Conservation (phyloP, 805 yeast genomes). For the Ogataea dorogensis region DNA sequence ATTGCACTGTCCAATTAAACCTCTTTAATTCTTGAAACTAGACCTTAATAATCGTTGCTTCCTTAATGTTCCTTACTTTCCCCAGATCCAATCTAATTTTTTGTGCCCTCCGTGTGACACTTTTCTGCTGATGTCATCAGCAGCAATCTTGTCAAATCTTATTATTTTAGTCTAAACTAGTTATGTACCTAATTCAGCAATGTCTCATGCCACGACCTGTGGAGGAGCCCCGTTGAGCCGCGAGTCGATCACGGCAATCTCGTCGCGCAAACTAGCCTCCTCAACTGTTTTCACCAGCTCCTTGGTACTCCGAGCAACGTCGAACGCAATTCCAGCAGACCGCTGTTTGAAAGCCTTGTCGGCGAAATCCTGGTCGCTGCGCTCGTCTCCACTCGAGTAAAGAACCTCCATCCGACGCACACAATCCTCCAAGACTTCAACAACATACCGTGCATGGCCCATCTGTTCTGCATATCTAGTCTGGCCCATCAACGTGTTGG, state of each 20-base stretch:
- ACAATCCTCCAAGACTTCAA: slow-evolving; percentile 82
- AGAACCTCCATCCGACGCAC: slow-evolving; percentile 75
- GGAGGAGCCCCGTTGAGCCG: slow-evolving; percentile 36
- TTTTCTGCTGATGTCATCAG: slow-evolving; percentile 6
- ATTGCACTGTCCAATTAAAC: no score
- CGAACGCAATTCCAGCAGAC: slow-evolving; percentile 93
- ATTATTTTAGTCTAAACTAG: neutral
- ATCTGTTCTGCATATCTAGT: slow-evolving; percentile 79
- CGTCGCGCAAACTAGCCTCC: slow-evolving; percentile 86
- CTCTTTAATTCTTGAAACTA: no score
- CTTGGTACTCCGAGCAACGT: slow-evolving; percentile 93
- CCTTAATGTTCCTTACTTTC: slow-evolving; percentile 3
- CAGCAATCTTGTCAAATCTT: slow-evolving; percentile 1
- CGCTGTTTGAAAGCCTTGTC: slow-evolving; percentile 90
- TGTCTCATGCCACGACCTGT: slow-evolving; percentile 1
- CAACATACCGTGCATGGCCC: slow-evolving; percentile 91
- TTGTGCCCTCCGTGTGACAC: slow-evolving; percentile 1
- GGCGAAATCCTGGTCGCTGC: slow-evolving; percentile 62
- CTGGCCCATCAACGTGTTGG: slow-evolving; percentile 83
- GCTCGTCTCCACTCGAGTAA: slow-evolving; percentile 42
- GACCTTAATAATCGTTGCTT: neutral
- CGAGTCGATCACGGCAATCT: slow-evolving; percentile 77
- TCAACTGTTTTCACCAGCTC: slow-evolving; percentile 95
- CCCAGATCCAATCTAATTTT: slow-evolving; percentile 11
- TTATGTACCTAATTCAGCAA: slow-evolving; percentile 1